Conservation (phyloP, 768 basidiomycete species). For the Mycena amicta region DNA sequence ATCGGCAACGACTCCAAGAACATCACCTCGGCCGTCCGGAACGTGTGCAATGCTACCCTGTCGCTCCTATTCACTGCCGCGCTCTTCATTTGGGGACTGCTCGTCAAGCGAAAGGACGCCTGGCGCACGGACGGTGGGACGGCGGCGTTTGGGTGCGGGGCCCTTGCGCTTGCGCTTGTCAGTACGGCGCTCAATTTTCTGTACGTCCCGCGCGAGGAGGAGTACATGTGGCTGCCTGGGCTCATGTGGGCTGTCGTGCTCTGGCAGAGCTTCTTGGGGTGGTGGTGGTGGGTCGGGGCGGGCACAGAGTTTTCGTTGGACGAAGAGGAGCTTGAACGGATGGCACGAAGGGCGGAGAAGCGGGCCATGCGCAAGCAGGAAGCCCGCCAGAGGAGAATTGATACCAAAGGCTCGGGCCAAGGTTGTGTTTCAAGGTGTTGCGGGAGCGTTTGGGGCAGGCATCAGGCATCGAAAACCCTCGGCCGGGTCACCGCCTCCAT, state of each 20-base stretch:
- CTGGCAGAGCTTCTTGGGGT: slow-evolving; percentile 96
- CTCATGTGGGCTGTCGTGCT: slow-evolving; percentile 90
- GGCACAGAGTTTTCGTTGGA: slow-evolving; percentile 69
- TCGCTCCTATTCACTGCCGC: slow-evolving; percentile 90
- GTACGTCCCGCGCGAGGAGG: slow-evolving; percentile 80
- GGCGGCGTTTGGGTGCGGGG: slow-evolving; percentile 87
- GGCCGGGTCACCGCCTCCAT: background rate
- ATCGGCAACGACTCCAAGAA: slow-evolving; percentile 44
- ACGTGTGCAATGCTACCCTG: slow-evolving; percentile 96
- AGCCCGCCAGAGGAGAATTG: slow-evolving; percentile 48
- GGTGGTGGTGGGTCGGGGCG: slow-evolving; percentile 99
- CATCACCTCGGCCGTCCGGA: slow-evolving; percentile 71
- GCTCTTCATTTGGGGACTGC: slow-evolving; percentile 90
- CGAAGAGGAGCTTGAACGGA: slow-evolving; percentile 67
- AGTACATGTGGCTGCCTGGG: slow-evolving; percentile 89
- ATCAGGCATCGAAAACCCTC: background rate
- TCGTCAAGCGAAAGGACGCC: slow-evolving; percentile 86
- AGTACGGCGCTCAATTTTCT: slow-evolving; percentile 87
- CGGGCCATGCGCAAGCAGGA: slow-evolving; percentile 49
- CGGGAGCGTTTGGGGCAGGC: slow-evolving; percentile 45
- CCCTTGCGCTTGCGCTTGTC: slow-evolving; percentile 78
- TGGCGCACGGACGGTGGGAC: slow-evolving; percentile 98
- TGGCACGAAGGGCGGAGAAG: slow-evolving; percentile 56
- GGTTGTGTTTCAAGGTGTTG: slow-evolving; percentile 60
- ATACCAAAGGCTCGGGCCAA: slow-evolving; percentile 56